These are phyloP conservation scores for Grifola frondosa DNA, from an alignment of 1,284 basidiomycete species.

Conservation along the genomic window DNA sequence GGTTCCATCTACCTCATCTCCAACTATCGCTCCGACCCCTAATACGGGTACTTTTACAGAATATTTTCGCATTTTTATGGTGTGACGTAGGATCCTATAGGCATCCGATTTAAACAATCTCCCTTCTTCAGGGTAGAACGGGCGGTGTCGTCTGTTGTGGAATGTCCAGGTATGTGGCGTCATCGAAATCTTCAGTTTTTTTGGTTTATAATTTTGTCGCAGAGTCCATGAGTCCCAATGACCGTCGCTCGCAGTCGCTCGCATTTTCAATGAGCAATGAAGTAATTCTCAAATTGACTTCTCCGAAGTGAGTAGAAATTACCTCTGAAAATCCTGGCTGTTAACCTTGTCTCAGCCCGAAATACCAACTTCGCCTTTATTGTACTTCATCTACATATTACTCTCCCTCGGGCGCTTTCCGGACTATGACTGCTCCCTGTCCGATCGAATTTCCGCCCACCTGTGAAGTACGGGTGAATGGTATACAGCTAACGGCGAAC, in stretches of 20 bases:
- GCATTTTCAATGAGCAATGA: slow-evolving; percentile 64
- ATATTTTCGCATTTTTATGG: slow-evolving; percentile 9
- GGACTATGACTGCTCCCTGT: slow-evolving; percentile 50
- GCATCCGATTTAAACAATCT: slow-evolving; percentile 74
- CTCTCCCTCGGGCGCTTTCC: slow-evolving; percentile 49
- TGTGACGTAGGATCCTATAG: slow-evolving; percentile 33
- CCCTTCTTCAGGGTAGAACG: slow-evolving; percentile 77
- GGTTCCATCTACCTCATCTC: slow-evolving; percentile 26
- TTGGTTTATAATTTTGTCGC: slow-evolving; percentile 10
- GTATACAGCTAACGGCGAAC: slow-evolving; percentile 67
- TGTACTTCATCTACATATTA: slow-evolving; percentile 92
- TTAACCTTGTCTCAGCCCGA: slow-evolving; percentile 44
- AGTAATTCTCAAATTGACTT: slow-evolving; percentile 59
- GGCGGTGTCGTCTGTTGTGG: slow-evolving; percentile 57
- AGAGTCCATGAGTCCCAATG: slow-evolving; percentile 76
- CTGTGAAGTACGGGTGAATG: slow-evolving; percentile 89
- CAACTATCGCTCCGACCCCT: slow-evolving; percentile 34
- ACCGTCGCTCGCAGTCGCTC: slow-evolving; percentile 65
- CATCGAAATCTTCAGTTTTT: not conserved
- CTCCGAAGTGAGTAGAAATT: slow-evolving; percentile 42
- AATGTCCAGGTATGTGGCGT: slow-evolving; percentile 66
- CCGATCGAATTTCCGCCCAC: slow-evolving; percentile 91
- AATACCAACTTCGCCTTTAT: slow-evolving; percentile 84
- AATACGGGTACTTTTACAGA: slow-evolving; percentile 24
- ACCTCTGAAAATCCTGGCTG: not conserved